Evolutionary conservation across 768 basidiomycete species (phyloP), one percentile per base, ranked within the genome.

Genomic region (Gelatoporia subvermispora): DNA sequence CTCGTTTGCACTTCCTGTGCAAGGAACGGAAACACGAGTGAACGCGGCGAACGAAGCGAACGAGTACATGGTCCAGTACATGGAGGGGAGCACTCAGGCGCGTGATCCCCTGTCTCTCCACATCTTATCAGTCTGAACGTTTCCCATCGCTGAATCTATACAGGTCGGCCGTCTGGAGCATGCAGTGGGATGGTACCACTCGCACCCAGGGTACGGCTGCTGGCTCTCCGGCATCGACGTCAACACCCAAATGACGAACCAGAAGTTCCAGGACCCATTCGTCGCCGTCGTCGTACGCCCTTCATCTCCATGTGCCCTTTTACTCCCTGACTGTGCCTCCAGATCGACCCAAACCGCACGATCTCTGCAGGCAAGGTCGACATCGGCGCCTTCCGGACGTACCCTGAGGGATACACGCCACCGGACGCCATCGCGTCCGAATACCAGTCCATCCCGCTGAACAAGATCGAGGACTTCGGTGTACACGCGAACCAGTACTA

Each of bases 211-310:
- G 13, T 99, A 98, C 63, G 96, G 96, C 16, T 99, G 96, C 67
- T 99, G 96, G 96, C 72, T 99, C 8, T 97, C 94, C 11, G 96
- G 96, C 21, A 98, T 99, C 69, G 96, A 99, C 60, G 96, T 98
- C 50, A 90, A 88, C 64, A 99, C 96, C 0, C 96, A 99, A 63
- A 78, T 89, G 72, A 93, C 82, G 60, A 94, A 97, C 65, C 95
- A 99, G 61, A 86, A 85, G 61, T 93, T 81, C 71, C 88, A 89
- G 65, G 95, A 99, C 67, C 95, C 95, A 2, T 99, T 97, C 63
- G 84, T 98, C 24, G 95, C 95, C 8, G 91, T 99, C 28, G 95
- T 99, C 35, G 92, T 94, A 63, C 54, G 85, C 77, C 0, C 25
- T 35, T 15, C 21, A 8, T 16, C 16, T 8, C 3, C 40, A 34